These are phyloP conservation scores for Atkinsonella hypoxylon DNA, from an alignment of 2,329 filamentous ascomycete species.

Conservation along the genomic window DNA sequence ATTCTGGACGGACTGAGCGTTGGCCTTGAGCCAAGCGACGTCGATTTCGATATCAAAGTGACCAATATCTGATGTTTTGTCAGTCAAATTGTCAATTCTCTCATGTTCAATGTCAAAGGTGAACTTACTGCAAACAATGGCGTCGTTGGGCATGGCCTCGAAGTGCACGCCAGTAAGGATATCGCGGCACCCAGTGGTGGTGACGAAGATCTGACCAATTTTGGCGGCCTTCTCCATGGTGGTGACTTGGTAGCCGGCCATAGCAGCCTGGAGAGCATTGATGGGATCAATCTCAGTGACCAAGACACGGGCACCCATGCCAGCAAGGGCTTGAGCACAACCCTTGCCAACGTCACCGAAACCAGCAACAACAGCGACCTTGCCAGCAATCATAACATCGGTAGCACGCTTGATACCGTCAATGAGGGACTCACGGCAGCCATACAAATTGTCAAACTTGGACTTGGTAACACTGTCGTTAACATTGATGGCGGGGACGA, in stretches of 20 bases:
- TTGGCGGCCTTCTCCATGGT: slow-evolving; percentile 95
- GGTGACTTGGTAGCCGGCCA: slow-evolving; percentile 91
- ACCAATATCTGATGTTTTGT: slow-evolving; percentile 58
- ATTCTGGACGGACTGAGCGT: slow-evolving; percentile 85
- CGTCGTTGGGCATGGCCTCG: slow-evolving; percentile 90
- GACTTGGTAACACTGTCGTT: slow-evolving; percentile 99
- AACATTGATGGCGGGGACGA: slow-evolving; percentile 96
- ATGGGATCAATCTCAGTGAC: slow-evolving; percentile 98
- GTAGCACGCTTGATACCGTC: slow-evolving; percentile 99
- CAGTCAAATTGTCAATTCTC: not conserved
- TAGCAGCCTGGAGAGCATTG: slow-evolving; percentile 97
- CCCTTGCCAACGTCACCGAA: slow-evolving; percentile 99
- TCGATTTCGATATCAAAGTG: slow-evolving; percentile 99
- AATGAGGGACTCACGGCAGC: slow-evolving; percentile 95
- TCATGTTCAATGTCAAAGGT: not conserved
- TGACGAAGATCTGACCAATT: slow-evolving; percentile 94
- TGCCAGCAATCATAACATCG: slow-evolving; percentile 99
- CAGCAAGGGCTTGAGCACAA: slow-evolving; percentile 87
- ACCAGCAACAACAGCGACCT: slow-evolving; percentile 94
- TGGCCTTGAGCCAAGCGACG: slow-evolving; percentile 98
- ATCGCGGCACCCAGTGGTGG: slow-evolving; percentile 97
- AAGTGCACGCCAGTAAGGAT: slow-evolving; percentile 90
- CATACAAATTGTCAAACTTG: slow-evolving; percentile 99
- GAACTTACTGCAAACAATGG: slow-evolving; percentile 85
- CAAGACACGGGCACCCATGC: slow-evolving; percentile 94